These are phyloP conservation scores for Amaranthus palmeri DNA, from an alignment of 148 eudicot species.

Conservation along the genomic window DNA sequence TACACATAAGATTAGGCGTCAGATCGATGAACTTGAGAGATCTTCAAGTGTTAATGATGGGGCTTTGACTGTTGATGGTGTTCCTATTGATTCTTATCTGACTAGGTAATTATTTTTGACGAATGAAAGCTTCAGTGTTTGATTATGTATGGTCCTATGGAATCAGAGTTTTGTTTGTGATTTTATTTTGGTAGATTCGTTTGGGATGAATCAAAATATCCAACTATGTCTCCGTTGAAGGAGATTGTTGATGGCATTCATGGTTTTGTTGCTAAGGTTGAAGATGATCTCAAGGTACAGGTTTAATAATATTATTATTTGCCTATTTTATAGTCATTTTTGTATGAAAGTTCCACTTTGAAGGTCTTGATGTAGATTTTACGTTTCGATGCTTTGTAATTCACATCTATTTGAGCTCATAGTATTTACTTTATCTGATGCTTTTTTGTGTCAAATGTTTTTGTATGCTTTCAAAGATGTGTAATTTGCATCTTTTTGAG, in stretches of 20 bases:
- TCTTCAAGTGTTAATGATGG: constrained; percentile 67
- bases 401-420: neutral
- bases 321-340: neutral
- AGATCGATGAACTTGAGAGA: constrained; percentile 93
- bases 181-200: constrained; percentile 51
- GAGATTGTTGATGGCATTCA: constrained; percentile 85
- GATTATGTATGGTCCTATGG: constrained; percentile 7
- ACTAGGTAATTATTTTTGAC: constrained; percentile 48
- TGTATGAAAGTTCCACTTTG: neutral
- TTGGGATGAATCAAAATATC: constrained; percentile 97
- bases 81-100: constrained; percentile 90
- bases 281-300: constrained; percentile 94
- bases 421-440: too few relatives aligned
- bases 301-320: constrained; percentile 5
- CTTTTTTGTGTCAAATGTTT: too few relatives aligned
- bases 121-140: constrained; percentile 3
- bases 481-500: too few relatives aligned
- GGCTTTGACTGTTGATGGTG: constrained; percentile 85
- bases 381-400: neutral
- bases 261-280: constrained; percentile 75
- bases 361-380: neutral
- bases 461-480: too few relatives aligned
- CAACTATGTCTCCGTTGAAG: constrained; percentile 83
- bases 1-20: constrained; percentile 92
- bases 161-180: neutral